Conservation (phyloP, 1,139 yeast genomes). For the Debaryomyces subglobosus region DNA sequence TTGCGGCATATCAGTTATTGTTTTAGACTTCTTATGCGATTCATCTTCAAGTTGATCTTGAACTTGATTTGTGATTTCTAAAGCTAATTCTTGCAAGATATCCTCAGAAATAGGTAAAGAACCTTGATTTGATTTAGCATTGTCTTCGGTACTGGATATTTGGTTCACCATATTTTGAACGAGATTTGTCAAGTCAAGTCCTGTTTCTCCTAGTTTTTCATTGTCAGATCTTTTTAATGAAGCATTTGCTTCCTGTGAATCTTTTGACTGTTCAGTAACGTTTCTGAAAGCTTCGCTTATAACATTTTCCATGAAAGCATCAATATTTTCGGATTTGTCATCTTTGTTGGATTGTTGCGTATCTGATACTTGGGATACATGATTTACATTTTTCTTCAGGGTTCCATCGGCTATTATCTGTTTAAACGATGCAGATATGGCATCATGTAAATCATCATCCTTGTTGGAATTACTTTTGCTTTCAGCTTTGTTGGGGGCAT, state of each 20-base stretch:
- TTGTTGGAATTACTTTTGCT: slow-evolving; percentile 14
- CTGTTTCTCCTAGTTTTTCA: slow-evolving; percentile 9
- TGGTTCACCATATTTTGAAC: slow-evolving; percentile 27
- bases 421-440: slow-evolving; percentile 25
- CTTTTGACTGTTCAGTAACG: slow-evolving; percentile 20
- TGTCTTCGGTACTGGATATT: slow-evolving; percentile 17
- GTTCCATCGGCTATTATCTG: slow-evolving; percentile 7
- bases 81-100: slow-evolving; percentile 35
- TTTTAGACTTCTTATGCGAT: slow-evolving; percentile 12
- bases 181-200: slow-evolving; percentile 21
- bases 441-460: slow-evolving; percentile 14
- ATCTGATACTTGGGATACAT: not conserved
- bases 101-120: slow-evolving; percentile 24
- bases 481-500: slow-evolving; percentile 1
- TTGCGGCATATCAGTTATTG: slow-evolving; percentile 32
- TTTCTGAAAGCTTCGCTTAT: slow-evolving; percentile 40
- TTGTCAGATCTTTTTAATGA: not conserved
- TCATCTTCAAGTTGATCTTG: slow-evolving; percentile 29
- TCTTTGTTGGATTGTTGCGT: slow-evolving; percentile 7
- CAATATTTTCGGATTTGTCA: slow-evolving; percentile 18
- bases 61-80: slow-evolving; percentile 38
- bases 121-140: slow-evolving; percentile 12
- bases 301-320: slow-evolving; percentile 31
- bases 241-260: slow-evolving; percentile 8
- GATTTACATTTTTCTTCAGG: not conserved